Evolutionary conservation across 495 filamentous ascomycete species (phyloP).

Genomic region (Penicillium coffeae): DNA sequence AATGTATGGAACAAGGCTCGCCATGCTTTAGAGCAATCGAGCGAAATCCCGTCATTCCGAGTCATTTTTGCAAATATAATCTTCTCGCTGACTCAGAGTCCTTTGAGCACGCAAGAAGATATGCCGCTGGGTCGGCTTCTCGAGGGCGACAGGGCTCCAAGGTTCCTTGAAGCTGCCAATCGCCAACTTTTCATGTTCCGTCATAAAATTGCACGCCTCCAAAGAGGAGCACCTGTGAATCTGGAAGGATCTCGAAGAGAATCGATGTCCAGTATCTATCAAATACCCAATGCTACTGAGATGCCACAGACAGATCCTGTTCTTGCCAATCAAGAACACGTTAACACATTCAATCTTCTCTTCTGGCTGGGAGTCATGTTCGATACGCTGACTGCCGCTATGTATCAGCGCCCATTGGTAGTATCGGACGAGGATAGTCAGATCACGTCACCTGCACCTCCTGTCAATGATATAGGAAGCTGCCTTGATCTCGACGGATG

Average conservation of each 20-base stretch:
- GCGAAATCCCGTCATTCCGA: constrained; percentile 40
- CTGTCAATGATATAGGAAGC: neutral
- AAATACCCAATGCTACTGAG: neutral
- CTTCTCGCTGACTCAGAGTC: constrained; percentile 43
- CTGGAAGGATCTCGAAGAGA: constrained; percentile 4
- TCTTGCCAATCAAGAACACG: constrained; percentile 25
- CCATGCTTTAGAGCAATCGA: constrained; percentile 30
- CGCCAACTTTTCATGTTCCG: constrained; percentile 30
- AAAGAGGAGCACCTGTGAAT: constrained; percentile 6
- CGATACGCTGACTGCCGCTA: constrained; percentile 45
- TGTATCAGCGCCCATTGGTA: constrained; percentile 40
- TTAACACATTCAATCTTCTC: constrained; percentile 38
- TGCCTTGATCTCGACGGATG: constrained; percentile 12
- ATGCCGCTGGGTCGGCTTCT: constrained; percentile 24
- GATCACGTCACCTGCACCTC: constrained; percentile 4
- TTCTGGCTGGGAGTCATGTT: constrained; percentile 52
- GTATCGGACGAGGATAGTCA: constrained; percentile 47
- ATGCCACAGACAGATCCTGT: constrained; percentile 3
- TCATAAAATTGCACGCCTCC: constrained; percentile 22
- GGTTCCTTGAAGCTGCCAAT: constrained; percentile 37
- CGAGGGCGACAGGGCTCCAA: constrained; percentile 35
- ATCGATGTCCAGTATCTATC: neutral
- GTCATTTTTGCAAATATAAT: constrained; percentile 46
- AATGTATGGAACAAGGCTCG: constrained; percentile 43
- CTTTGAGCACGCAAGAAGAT: constrained; percentile 18